Base-by-base conservation (phyloP, 495 filamentous ascomycete genomes). In the Talaromyces trachyspermus region DNA sequence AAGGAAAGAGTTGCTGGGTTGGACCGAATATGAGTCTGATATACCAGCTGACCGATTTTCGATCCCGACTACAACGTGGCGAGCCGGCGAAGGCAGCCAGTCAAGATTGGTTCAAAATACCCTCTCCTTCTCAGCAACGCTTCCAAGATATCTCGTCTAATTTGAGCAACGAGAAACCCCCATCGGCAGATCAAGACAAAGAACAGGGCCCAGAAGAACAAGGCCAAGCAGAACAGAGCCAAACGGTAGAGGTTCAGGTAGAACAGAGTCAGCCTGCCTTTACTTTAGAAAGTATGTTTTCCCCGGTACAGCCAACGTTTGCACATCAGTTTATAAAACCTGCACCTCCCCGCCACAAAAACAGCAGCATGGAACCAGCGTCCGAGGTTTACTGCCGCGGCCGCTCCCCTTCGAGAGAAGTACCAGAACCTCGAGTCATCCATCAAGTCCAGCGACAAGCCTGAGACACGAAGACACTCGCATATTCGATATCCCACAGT, bases 11-110 rank as follows among this genome's bases (percentile, higher is more conserved):
- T 59, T 80, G 78, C 53, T 98, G 92, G 92, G 95, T 98, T 45
- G 90, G 89, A 11, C 92, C 92, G 1, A 98, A 98, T 60, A 98
- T 98, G 92, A 89, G 86, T 52, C 71, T 98, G 29, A 95, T 98
- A 63, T 97, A 96, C 68, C 91, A 92, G 62, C 72, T 98, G 42
- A 91, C 94, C 30, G 92, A 98, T 59, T 98, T 95, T 65, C 53
- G 69, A 25, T 58, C 63, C 27, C 61, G 61, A 24, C 45, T 74
- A 54, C 47, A 62, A 33, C 67, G 66, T 48, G 75, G 74, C 49
- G 66, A 64, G 27, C 62, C 71, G 14, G 71, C 68, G 24, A 58
- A 61, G 42, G 58, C 63, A 15, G 49, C 60, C 18, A 58, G 64
- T 19, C 57, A 59, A 17, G 61, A 69, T 43, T 68, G 64, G 66